Evolutionary conservation across 192 early-diverging fungal genomes (phyloP), one percentile per base, ranked within the genome.

Genomic region (Coemansia sp.): DNA sequence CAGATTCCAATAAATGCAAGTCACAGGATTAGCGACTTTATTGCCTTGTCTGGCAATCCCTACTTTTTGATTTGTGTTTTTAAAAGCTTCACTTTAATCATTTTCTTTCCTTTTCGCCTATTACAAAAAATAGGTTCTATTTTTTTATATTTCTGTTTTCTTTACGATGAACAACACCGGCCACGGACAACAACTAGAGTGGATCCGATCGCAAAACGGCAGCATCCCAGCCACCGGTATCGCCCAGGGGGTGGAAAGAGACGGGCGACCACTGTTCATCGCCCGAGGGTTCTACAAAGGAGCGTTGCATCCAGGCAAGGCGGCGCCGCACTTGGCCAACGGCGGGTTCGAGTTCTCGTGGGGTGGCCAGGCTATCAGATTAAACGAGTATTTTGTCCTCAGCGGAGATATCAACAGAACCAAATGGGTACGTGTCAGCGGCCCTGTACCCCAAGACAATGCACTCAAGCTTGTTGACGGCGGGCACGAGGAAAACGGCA

Each of bases 321-420:
- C 71, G 5, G 77, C 71, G 28, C 72, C 80, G 8, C 80, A 83
- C 48, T 12, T 83, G 42, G 28, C 59, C n/a, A 49, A 78, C 56
- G 83, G 77, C 57, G 83, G 83, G 29, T 72, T 76, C 42, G 78
- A 60, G 52, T 67, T 87, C 10, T 60, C 76, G 22, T 87, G 82
- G 71, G 83, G 74, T 60, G 85, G 86, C 0, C 78, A 73, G 38
- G 75, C 84, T 32, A 25, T 70, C 30, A 57, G 58, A 16, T 61
- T 83, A 34, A 68, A 71, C 60, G 67, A 80, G 61, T 87, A 84
- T 69, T 76, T 83, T 63, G 80, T 89, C 0, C 72, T 89, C 30
- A 82, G 84, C 71, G 88, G 88, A 28, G 63, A 73, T 55, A 73
- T 80, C 60, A 80, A 74, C 66, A 63, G 74, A 40, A 66, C 85